Conservation (phyloP, 768 basidiomycete species). For the Suillus plorans region DNA sequence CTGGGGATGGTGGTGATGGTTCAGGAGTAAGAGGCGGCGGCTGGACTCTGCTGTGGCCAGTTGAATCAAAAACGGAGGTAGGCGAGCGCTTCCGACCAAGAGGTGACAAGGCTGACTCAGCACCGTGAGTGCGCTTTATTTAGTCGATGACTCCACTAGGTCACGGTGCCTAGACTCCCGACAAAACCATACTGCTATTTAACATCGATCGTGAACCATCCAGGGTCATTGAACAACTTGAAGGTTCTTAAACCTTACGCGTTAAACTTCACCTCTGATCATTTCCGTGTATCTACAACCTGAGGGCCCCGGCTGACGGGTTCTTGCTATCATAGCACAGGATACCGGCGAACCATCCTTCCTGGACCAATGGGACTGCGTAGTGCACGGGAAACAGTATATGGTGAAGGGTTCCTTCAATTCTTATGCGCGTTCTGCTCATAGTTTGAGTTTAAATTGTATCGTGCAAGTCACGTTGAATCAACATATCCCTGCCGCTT, state of each 20-base stretch:
- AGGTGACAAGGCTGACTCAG: conserved; percentile 1
- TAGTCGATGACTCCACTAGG: background rate
- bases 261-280: conserved; percentile 1
- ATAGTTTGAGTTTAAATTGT: background rate
- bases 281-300: background rate
- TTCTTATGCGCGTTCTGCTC: too few species aligned
- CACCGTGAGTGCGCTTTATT: background rate
- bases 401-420: background rate
- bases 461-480: background rate
- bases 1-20: conserved; percentile 13
- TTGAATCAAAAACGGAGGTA: conserved; percentile 19
- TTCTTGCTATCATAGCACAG: background rate
- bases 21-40: conserved; percentile 9
- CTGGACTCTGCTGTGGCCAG: conserved; percentile 6
- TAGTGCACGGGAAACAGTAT: background rate
- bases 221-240: background rate
- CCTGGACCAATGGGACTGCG: background rate
- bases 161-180: background rate
- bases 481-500: background rate
- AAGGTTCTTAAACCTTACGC: background rate
- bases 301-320: background rate
- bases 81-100: conserved; percentile 12
- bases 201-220: background rate
- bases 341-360: background rate
- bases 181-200: background rate